Evolutionary conservation across 192 early-diverging fungal species (phyloP).

Genomic region (Piromyces finnis): DNA sequence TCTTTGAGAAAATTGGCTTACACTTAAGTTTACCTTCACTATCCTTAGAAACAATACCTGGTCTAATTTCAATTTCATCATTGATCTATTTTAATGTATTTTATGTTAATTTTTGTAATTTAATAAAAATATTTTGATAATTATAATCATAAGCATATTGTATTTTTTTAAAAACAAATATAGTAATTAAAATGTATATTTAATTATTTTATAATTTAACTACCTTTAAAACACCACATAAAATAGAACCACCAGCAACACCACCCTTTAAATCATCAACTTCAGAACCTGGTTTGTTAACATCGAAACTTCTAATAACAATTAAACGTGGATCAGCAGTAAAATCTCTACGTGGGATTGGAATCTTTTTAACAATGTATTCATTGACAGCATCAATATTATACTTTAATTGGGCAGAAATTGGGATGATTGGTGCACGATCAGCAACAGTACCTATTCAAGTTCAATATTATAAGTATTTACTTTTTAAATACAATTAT

Average conservation of each 20-base stretch:
- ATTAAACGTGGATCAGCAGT: constrained; percentile 77
- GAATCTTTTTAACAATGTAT: constrained; percentile 92
- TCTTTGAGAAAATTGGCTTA: constrained; percentile 73
- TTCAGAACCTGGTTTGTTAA: constrained; percentile 96
- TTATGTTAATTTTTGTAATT: no score
- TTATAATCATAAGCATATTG: no score
- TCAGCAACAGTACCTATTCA: constrained; percentile 61
- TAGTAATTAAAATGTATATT: no score
- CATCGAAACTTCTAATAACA: constrained; percentile 96
- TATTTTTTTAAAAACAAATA: no score
- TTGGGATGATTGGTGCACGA: constrained; percentile 86
- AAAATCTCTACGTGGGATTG: constrained; percentile 84
- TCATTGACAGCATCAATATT: constrained; percentile 96
- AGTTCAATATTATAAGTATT: no score
- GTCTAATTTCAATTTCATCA: constrained; percentile 92
- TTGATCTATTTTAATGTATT: constrained; percentile 50
- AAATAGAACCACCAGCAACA: constrained; percentile 92
- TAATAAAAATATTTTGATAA: no score
- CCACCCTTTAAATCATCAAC: constrained; percentile 85
- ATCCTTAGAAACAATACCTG: constrained; percentile 83
- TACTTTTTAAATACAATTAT: no score
- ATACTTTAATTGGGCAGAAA: constrained; percentile 96
- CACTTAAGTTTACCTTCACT: constrained; percentile 61
- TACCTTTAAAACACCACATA: constrained; percentile 69
- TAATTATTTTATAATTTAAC: no score